phyloP scores from a whole-genome alignment of 2,329 filamentous ascomycete species.

The Cercospora berteroae region DNA sequence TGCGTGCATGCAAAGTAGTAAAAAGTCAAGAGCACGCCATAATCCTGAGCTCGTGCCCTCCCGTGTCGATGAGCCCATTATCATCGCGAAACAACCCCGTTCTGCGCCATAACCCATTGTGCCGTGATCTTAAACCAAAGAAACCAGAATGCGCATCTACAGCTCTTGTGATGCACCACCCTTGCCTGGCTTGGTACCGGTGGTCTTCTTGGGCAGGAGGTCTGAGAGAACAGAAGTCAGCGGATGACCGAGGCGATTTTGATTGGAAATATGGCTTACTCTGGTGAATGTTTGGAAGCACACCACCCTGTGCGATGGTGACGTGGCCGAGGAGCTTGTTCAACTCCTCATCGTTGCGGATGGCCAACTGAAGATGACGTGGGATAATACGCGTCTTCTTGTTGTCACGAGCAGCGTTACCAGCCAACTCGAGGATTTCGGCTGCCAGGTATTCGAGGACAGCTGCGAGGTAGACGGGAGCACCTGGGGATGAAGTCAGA shows the following conservation, averaged over 20 bases:
- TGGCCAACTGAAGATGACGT: slow-evolving; percentile 94
- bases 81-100: slow-evolving; percentile 36
- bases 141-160: slow-evolving; percentile 54
- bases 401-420: slow-evolving; percentile 98
- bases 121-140: slow-evolving; percentile 29
- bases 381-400: slow-evolving; percentile 99
- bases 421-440: slow-evolving; percentile 95
- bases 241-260: slow-evolving; percentile 11
- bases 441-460: slow-evolving; percentile 97
- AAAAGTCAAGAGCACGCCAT: slow-evolving; percentile 27
- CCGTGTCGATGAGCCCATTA: slow-evolving; percentile 36
- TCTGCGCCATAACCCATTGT: slow-evolving; percentile 35
- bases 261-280: slow-evolving; percentile 59
- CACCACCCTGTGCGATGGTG: slow-evolving; percentile 96
- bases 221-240: slow-evolving; percentile 59
- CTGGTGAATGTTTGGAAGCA: slow-evolving; percentile 94
- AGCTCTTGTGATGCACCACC: slow-evolving; percentile 87
- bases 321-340: slow-evolving; percentile 97
- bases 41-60: slow-evolving; percentile 35
- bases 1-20: slow-evolving; percentile 24
- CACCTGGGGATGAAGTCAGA: slow-evolving; percentile 23
- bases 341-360: slow-evolving; percentile 95
- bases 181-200: slow-evolving; percentile 74
- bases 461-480: slow-evolving; percentile 73
- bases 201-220: slow-evolving; percentile 98